A percentile compares a stretch with the other conserved stretches of the same genome.
phyloP scores from a whole-genome alignment of 2,329 filamentous ascomycete species.

The Claviceps pusilla region DNA sequence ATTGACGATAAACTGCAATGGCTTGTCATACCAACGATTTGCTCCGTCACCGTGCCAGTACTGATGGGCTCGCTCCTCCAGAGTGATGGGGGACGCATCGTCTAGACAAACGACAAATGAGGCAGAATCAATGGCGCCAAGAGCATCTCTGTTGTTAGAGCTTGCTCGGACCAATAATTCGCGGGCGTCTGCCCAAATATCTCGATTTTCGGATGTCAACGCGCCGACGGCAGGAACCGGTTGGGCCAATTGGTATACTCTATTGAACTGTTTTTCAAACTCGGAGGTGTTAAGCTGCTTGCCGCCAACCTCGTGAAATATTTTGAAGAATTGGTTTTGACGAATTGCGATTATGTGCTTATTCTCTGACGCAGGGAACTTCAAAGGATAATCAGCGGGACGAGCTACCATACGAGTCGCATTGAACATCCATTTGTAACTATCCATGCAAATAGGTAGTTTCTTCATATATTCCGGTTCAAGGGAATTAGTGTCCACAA shows the following conservation, averaged over 20 bases:
- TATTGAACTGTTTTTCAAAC: constrained; percentile 76
- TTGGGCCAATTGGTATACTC: constrained; percentile 64
- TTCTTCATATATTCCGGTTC: constrained; percentile 99
- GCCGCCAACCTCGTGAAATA: constrained; percentile 65
- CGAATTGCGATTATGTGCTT: constrained; percentile 80
- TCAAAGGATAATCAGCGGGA: constrained; percentile 68
- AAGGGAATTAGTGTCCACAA: constrained; percentile 66
- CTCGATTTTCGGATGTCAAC: constrained; percentile 83
- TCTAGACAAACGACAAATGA: constrained; percentile 90
- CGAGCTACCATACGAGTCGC: constrained; percentile 69
- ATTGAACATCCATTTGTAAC: constrained; percentile 99
- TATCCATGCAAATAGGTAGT: constrained; percentile 94
- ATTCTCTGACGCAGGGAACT: constrained; percentile 60
- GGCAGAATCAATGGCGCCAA: constrained; percentile 73
- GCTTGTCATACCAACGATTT: constrained; percentile 98
- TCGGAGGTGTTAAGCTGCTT: constrained; percentile 78
- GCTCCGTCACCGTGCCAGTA: constrained; percentile 97
- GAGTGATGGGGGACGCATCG: constrained; percentile 76
- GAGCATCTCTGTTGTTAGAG: constrained; percentile 58
- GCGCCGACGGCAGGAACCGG: constrained; percentile 62
- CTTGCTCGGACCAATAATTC: constrained; percentile 61
- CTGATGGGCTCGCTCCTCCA: constrained; percentile 86
- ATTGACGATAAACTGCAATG: constrained; percentile 92
- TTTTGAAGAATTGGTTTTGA: constrained; percentile 97
- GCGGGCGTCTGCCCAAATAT: constrained; percentile 79